Evolutionary conservation across 352 stramenopile species (phyloP), one percentile per base, ranked within the genome.

Genomic region (Elongisporangium senticosum): DNA sequence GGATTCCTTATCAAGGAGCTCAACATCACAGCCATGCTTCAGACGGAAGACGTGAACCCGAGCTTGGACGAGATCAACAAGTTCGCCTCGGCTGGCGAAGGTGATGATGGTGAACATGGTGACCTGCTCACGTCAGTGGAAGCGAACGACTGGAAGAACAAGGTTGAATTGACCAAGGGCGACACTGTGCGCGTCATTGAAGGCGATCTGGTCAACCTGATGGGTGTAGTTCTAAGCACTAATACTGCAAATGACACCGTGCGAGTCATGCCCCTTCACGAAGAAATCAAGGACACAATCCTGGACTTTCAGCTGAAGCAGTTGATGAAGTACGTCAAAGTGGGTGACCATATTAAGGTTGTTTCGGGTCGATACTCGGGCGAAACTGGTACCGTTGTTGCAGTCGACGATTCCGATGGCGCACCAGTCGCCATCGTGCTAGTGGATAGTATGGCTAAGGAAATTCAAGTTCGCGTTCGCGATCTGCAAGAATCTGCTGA

Each of bases 301-400:
- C 64, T 96, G 39, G 86, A 96, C 58, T 96, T 96, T 64, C 83
- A 93, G 66, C 63, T 95, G 48, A 93, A 90, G 59, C 86, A 96
- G 59, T 59, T 96, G 53, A 93, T 96, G 78, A 96, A 96, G 62
- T 93, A 92, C 55, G 86, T 96, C 59, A 96, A 96, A 58, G 84
- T 96, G n/a, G 88, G 88, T 47, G 88, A 96, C 61, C 87, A 96
- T 59, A 95, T 96, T 64, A 96, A 96, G 70, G 88, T 96, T 20
- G 78, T 96, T 3, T 95, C 85, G 24, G 88, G 88, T 4, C 81
- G 86, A 40, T 96, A 96, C 68, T 95, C 86, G 5, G 88, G 88
- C 20, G 88, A 96, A 64, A 96, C 88, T 2, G 88, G 88, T 53
- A 96, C 86, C 7, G 87, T 96, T 54, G 88, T 96, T 19, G 86